Conservation (phyloP, 1,284 basidiomycete genomes). For the Puccinia coronata region DNA sequence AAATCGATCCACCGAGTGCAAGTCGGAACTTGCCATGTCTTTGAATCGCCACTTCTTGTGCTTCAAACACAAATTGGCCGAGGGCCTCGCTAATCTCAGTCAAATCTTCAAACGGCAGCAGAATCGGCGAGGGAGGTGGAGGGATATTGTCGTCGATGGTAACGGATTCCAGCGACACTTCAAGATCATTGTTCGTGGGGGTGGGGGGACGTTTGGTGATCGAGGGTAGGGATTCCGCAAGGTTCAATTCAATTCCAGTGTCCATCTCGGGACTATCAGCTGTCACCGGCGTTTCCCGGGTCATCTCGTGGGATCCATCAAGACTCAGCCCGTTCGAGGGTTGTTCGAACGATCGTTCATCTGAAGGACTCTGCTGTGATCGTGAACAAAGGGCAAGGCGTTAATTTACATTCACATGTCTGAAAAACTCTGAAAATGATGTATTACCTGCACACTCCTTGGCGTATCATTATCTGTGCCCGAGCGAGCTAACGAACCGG, state of each 20-base stretch:
- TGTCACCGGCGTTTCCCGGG: background rate
- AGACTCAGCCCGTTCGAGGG: slow-evolving; percentile 22
- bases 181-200: slow-evolving; percentile 8
- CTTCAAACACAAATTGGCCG: slow-evolving; percentile 48
- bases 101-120: slow-evolving; percentile 43
- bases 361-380: slow-evolving; percentile 23
- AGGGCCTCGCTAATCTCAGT: slow-evolving; percentile 43
- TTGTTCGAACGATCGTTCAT: slow-evolving; percentile 7
- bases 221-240: slow-evolving; percentile 15
- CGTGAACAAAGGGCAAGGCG: background rate
- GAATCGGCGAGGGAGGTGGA: slow-evolving; percentile 37
- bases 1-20: slow-evolving; percentile 23
- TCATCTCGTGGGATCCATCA: background rate
- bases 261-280: background rate
- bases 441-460: background rate
- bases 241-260: background rate
- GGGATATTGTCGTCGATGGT: background rate
- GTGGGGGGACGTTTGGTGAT: slow-evolving; percentile 39
- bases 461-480: background rate
- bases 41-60: slow-evolving; percentile 47
- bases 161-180: background rate
- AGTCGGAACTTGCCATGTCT: slow-evolving; percentile 40
- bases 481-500: background rate
- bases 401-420: background rate
- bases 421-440: background rate